These are phyloP conservation scores for Tilletia walkeri DNA, from an alignment of 1,284 basidiomycete genomes.

Conservation along the genomic window DNA sequence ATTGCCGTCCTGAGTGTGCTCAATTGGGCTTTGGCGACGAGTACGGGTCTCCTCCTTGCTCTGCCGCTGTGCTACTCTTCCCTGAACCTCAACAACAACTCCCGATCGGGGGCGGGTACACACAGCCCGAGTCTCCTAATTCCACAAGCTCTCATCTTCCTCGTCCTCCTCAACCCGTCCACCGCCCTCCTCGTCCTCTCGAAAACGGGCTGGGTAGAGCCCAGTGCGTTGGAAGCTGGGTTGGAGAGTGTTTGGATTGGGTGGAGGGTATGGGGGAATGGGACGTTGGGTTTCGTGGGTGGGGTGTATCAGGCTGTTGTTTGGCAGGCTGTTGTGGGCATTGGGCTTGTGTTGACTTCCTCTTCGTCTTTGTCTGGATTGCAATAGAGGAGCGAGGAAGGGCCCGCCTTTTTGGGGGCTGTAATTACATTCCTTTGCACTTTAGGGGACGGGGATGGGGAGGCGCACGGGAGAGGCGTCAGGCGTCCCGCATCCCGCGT, in stretches of 20 bases:
- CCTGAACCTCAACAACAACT: neutral
- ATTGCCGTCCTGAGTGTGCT: conserved; percentile 39
- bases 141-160: neutral
- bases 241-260: conserved; percentile 9
- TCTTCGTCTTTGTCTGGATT: no score
- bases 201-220: neutral
- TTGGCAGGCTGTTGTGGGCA: conserved; percentile 4
- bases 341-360: neutral
- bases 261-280: conserved; percentile 15
- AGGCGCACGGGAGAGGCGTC: neutral
- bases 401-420: neutral
- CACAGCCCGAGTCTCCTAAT: no score
- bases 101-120: neutral
- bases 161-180: neutral
- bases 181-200: neutral
- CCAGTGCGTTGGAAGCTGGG: neutral
- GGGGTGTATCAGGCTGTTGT: conserved; percentile 8
- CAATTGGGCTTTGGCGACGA: conserved; percentile 43
- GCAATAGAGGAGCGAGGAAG: no score
- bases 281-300: neutral
- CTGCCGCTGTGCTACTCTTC: conserved; percentile 20
- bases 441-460: neutral
- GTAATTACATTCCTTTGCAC: neutral
- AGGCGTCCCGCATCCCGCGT: no score
- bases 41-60: conserved; percentile 22